Base-by-base conservation (phyloP, 306 rosid species). In the Prunus armeniaca region DNA sequence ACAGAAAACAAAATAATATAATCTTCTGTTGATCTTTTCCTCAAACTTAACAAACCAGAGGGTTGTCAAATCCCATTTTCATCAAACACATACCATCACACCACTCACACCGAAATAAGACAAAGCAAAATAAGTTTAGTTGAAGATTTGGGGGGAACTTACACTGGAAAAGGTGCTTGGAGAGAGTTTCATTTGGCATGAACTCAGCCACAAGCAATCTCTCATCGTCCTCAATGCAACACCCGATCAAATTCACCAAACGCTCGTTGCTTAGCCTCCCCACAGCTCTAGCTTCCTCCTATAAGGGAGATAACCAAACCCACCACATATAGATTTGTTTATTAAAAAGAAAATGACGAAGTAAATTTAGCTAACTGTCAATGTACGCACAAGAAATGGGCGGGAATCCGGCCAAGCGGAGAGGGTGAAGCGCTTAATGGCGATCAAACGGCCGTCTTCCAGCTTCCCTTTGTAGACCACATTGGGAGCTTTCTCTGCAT, bases 351-450 rank as follows among this genome's bases (percentile, higher is more conserved):
- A 67, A 75, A 71, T 22, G 62, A 76, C 64, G n/a, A 52, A 5
- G 22, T 12, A 76, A 34, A 25, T 43, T 62, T 19, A 30, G 22
- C 9, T 0, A 63, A 51, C 8, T 6, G 24, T 12, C 2, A 58
- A 12, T 17, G 69, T 25, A 79, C 93, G 30, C 75, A 92, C 99
- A 65, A 95, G 73, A 88, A 95, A 95, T 75, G 89, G 97, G 65
- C 90, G 88, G 73, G 99, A 85, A 82, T 92, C 99, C 15, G 99
- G 97, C 99, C 99, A 95, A 67, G 97, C 93, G 25, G 96, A 90
- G 78, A 78, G 71, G 84, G 85, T 88, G 88, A 92, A 92, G 52
- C 97, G 97, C 87, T 95, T 95, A 71, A 92, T 93, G 30, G 99
- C 93, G 76, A 92, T 68, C 76, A 76, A 85, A 69, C 76, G 77